A percentile compares a stretch with the other conserved stretches of the same genome.
Evolutionary conservation across 257 asterid genomes (phyloP).

Genomic region (Rubia yunnanensis): DNA sequence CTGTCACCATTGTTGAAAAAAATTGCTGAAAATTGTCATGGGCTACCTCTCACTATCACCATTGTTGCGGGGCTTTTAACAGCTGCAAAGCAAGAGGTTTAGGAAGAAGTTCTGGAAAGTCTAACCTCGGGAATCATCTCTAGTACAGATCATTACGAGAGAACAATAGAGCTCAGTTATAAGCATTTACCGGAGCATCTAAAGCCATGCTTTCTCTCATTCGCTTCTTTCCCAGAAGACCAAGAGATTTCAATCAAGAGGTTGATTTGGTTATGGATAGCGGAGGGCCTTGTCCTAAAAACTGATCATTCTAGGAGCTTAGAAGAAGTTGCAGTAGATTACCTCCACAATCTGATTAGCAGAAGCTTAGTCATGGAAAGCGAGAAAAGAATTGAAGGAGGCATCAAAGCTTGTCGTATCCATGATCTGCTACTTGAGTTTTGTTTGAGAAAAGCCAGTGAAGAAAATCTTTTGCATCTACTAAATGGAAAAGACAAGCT

Average conservation of each 20-base stretch:
- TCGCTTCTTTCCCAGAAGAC: background rate
- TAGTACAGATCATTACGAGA: background rate
- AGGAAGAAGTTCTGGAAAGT: background rate
- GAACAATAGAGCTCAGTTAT: conserved; percentile 3
- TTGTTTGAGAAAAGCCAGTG: background rate
- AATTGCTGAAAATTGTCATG: background rate
- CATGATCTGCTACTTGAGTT: conserved; percentile 2
- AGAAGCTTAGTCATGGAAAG: background rate
- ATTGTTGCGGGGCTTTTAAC: background rate
- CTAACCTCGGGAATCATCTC: background rate
- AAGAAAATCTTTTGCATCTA: background rate
- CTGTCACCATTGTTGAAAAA: background rate
- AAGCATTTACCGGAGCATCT: conserved; percentile 3
- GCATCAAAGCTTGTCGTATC: conserved; percentile 4
- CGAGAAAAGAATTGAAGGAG: background rate
- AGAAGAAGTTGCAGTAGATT: conserved; percentile 9
- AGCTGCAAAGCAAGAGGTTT: background rate
- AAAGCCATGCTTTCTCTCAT: conserved; percentile 5
- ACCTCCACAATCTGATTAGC: background rate
- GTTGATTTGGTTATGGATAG: conserved; percentile 4
- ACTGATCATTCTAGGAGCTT: background rate
- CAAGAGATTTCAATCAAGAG: background rate
- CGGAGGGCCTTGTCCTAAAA: conserved; percentile 2
- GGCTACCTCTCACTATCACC: background rate
- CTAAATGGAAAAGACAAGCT: background rate